These are phyloP conservation scores for Raffaelea deltoideospora DNA, from an alignment of 2,329 filamentous ascomycete genomes.

Conservation along the genomic window DNA sequence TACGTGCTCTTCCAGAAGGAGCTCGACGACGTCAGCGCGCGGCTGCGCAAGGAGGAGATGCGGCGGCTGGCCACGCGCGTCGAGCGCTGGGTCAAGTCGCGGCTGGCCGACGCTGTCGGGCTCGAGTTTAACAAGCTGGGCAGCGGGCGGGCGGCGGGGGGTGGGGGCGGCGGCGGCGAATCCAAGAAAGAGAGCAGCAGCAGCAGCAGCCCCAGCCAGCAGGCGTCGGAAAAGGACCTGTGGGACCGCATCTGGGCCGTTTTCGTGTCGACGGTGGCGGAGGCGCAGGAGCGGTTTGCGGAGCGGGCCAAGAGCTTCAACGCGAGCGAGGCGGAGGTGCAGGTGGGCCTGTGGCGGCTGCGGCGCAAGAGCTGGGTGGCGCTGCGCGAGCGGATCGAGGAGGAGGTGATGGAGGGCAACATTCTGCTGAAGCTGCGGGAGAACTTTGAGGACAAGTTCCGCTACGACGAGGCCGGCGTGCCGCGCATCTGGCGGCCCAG, in stretches of 20 bases:
- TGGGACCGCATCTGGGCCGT: constrained; percentile 93
- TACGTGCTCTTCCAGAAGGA: constrained; percentile 74
- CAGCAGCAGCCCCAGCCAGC: constrained; percentile 44
- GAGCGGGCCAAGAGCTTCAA: constrained; percentile 88
- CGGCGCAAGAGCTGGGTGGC: constrained; percentile 91
- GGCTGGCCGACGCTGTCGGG: constrained; percentile 74
- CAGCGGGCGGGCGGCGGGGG: constrained; percentile 58
- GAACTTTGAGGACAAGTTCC: constrained; percentile 98
- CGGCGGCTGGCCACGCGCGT: constrained; percentile 77
- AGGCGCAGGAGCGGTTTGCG: constrained; percentile 73
- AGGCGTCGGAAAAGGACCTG: constrained; percentile 62
- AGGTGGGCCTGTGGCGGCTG: constrained; percentile 82
- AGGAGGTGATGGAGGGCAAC: constrained; percentile 97
- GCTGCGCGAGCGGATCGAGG: constrained; percentile 77
- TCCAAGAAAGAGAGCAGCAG: background rate
- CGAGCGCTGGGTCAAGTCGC: constrained; percentile 84
- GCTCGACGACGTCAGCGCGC: constrained; percentile 71
- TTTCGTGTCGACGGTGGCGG: constrained; percentile 67
- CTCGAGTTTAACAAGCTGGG: constrained; percentile 94
- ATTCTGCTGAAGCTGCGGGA: constrained; percentile 87
- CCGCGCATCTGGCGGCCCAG: constrained; percentile 92
- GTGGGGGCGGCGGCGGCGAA: constrained; percentile 58
- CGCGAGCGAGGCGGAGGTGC: constrained; percentile 78
- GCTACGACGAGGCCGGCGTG: constrained; percentile 88
- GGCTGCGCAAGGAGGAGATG: constrained; percentile 90